Evolutionary conservation across 345 rosid genomes (phyloP), one percentile per base, ranked within the genome.

Genomic region (Schrenkiella parvula): DNA sequence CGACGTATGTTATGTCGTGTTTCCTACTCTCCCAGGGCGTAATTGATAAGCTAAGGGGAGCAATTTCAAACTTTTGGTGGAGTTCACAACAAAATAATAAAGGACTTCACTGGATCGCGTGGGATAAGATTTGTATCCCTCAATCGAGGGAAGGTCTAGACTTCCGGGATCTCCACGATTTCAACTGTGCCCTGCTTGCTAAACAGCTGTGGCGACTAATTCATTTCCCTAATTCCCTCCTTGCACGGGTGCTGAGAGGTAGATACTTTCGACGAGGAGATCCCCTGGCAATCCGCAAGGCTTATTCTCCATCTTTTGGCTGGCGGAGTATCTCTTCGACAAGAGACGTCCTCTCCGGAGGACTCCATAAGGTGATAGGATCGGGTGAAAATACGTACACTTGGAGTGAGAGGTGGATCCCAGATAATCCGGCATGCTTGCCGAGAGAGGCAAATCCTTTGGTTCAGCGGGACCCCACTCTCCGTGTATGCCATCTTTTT

Each of bases 221-320:
- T 1, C 21, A 43, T 0, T 43, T 15, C 1, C 48, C 19, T 0
- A 5, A 2, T 1, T 43, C 48, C 2, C 21, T 43, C 1, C 19
- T 15, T 1, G 48, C 21, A 0, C 1, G 21, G 1, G 48, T 43
- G 0, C 43, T 39, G 0, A 4, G n/a, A 3, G 43, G 43, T 1
- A 4, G 43, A 39, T 39, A 39, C 6, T 39, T 39, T 12, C 6
- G 4, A 13, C 6, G 4, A 39, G 0, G 5, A 0, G 13, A 13
- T 1, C n/a, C 43, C 2, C n/a, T 39, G 5, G 43, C 0, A 4
- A 6, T 3, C 0, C 4, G 2, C 0, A 0, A 12, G 0, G 15
- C 3, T 3, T 39, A 39, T 13, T 39, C 43, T 1, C 43, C n/a
- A 4, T 39, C 43, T 1, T 39, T 12, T 13, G 43, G 43, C 1